Evolutionary conservation across 2,329 filamentous ascomycete genomes (phyloP).

Genomic region (Botrytis cinerea): DNA sequence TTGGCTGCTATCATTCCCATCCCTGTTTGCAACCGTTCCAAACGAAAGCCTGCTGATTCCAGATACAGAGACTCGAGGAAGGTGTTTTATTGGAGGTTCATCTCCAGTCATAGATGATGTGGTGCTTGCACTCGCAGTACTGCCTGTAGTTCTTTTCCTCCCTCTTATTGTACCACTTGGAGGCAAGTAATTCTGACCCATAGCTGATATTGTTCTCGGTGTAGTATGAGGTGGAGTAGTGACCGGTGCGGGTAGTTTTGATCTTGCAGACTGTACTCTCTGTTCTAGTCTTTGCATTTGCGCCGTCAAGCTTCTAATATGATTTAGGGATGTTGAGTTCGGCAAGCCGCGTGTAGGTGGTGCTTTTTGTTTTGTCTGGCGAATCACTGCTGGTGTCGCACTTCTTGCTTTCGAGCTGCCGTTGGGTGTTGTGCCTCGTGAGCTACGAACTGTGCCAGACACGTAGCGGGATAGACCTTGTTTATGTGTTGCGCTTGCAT

Average conservation of each 20-base stretch:
- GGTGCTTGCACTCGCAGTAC: slow-evolving; percentile 38
- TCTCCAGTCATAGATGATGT: slow-evolving; percentile 34
- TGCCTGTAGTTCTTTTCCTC: slow-evolving; percentile 65
- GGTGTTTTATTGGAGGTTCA: slow-evolving; percentile 49
- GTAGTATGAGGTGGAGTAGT: slow-evolving; percentile 77
- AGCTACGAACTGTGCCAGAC: slow-evolving; percentile 33
- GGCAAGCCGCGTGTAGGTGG: slow-evolving; percentile 48
- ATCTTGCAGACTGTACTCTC: slow-evolving; percentile 85
- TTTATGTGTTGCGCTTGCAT: slow-evolving; percentile 57
- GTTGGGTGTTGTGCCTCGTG: slow-evolving; percentile 32
- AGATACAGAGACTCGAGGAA: slow-evolving; percentile 61
- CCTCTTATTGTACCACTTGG: slow-evolving; percentile 65
- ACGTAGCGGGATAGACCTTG: slow-evolving; percentile 41
- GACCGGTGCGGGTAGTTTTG: slow-evolving; percentile 82
- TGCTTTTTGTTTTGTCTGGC: slow-evolving; percentile 47
- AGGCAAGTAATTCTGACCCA: slow-evolving; percentile 50
- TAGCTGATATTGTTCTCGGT: slow-evolving; percentile 55
- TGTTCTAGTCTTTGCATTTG: slow-evolving; percentile 98
- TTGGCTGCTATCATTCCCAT: slow-evolving; percentile 25
- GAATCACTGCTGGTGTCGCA: slow-evolving; percentile 43
- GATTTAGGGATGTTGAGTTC: slow-evolving; percentile 73
- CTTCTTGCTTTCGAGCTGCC: slow-evolving; percentile 34
- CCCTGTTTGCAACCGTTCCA: slow-evolving; percentile 59
- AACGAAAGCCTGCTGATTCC: slow-evolving; percentile 65
- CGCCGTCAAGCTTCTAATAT: slow-evolving; percentile 90